Evolutionary conservation across 306 rosid species (phyloP).

Genomic region (Pyrus bretschneideri): DNA sequence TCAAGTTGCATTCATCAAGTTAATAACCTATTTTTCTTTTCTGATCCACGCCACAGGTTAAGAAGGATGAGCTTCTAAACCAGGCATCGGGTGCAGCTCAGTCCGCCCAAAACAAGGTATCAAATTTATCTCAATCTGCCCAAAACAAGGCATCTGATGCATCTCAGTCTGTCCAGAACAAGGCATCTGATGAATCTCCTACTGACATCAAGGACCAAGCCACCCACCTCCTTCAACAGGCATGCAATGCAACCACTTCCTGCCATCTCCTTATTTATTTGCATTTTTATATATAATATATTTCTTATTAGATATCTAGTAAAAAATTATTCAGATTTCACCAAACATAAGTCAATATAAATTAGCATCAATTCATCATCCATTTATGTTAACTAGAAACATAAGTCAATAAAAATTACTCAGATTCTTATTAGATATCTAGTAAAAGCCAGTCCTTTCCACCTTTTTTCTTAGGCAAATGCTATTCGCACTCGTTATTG

Average conservation of each 20-base stretch:
- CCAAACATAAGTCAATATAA: not conserved
- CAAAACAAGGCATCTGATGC: constrained; percentile 6
- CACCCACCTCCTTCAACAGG: constrained; percentile 48
- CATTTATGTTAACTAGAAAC: not conserved
- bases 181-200: constrained; percentile 12
- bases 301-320: not conserved
- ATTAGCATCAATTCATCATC: not conserved
- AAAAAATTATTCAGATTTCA: not conserved
- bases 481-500: not conserved
- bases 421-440: too few species aligned
- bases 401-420: too few species aligned
- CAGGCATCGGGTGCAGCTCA: constrained; percentile 9
- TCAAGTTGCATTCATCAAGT: not conserved
- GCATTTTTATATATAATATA: not conserved
- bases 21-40: not conserved
- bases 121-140: constrained; percentile 12
- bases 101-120: constrained; percentile 4
- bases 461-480: not conserved
- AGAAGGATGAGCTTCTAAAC: constrained; percentile 27
- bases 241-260: not conserved
- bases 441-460: not conserved
- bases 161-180: constrained; percentile 9
- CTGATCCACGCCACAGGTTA: constrained; percentile 1
- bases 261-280: not conserved
- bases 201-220: constrained; percentile 33